Percentiles rank a stretch among this genome's conserved stretches.
Evolutionary conservation across 2,329 filamentous ascomycete genomes (phyloP).

Genomic region (Phialophora tarda): DNA sequence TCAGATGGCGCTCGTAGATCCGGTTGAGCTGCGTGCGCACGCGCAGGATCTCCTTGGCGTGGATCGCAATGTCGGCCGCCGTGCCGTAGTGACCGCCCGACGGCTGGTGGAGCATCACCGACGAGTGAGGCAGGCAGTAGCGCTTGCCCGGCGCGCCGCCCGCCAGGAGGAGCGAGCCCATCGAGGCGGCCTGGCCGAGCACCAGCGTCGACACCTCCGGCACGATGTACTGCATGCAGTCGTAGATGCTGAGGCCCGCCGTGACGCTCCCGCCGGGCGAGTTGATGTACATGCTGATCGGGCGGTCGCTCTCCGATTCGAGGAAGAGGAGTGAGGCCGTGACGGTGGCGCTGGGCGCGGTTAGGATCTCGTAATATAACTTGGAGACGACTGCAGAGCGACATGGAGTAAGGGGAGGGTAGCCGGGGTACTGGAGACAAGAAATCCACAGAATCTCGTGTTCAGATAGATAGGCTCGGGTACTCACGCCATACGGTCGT

Average conservation of each 20-base stretch:
- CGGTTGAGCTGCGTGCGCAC: conserved; percentile 84
- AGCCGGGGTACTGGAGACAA: neutral
- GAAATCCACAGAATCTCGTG: neutral
- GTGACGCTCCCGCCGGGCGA: conserved; percentile 92
- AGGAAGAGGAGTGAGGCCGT: conserved; percentile 97
- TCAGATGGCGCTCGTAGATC: conserved; percentile 88
- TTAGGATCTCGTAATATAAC: neutral
- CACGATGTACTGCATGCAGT: conserved; percentile 97
- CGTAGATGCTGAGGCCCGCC: conserved; percentile 88
- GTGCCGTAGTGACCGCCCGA: conserved; percentile 74
- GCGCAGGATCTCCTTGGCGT: conserved; percentile 93
- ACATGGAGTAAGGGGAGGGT: neutral
- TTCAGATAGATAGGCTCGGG: neutral
- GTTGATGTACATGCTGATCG: conserved; percentile 98
- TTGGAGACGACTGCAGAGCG: neutral
- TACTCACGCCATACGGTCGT: conserved; percentile 68
- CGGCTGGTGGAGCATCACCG: conserved; percentile 97
- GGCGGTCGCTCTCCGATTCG: conserved; percentile 86
- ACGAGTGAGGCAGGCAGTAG: conserved; percentile 85
- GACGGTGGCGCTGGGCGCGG: conserved; percentile 68
- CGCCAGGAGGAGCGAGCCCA: conserved; percentile 87
- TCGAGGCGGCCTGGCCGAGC: conserved; percentile 90
- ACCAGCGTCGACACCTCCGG: conserved; percentile 94
- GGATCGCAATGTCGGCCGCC: conserved; percentile 86
- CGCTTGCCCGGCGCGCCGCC: conserved; percentile 85